phyloP scores from a whole-genome alignment of 805 yeast genomes.

The Saturnispora galanensis region DNA sequence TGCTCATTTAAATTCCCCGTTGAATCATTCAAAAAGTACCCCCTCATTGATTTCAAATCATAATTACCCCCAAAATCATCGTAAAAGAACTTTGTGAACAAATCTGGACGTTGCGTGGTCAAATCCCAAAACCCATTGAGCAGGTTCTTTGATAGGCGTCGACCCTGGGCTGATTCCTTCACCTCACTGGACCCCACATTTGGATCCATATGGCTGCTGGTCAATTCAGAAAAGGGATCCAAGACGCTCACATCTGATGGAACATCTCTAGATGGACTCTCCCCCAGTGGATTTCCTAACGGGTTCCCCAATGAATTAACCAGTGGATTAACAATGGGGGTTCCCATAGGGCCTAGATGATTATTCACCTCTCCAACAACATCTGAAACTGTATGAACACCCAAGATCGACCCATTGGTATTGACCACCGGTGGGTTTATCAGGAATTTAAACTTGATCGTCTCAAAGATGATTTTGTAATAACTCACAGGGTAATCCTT shows the following conservation, averaged over 20 bases:
- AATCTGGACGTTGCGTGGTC: constrained; percentile 12
- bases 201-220: constrained; percentile 11
- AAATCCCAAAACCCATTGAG: constrained; percentile 20
- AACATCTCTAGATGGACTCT: constrained; percentile 13
- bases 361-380: too few species aligned
- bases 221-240: constrained; percentile 19
- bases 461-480: constrained; percentile 12
- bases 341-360: too few species aligned
- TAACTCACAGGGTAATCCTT: constrained; percentile 13
- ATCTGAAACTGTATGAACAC: too few species aligned
- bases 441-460: constrained; percentile 7
- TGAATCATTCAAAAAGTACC: constrained; percentile 3
- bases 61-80: constrained; percentile 4
- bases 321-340: too few species aligned
- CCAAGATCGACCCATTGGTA: too few species aligned
- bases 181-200: constrained; percentile 3
- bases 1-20: not conserved
- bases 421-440: constrained; percentile 3
- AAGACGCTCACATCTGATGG: constrained; percentile 16
- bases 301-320: not conserved
- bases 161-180: constrained; percentile 6
- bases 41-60: constrained; percentile 6
- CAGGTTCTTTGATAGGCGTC: constrained; percentile 6
- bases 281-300: not conserved
- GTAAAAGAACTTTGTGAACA: constrained; percentile 17